Percentiles rank a stretch among this genome's conserved stretches.
These are phyloP conservation scores for Fragaria nilgerrensis DNA, from an alignment of 306 rosid species.

Conservation along the genomic window DNA sequence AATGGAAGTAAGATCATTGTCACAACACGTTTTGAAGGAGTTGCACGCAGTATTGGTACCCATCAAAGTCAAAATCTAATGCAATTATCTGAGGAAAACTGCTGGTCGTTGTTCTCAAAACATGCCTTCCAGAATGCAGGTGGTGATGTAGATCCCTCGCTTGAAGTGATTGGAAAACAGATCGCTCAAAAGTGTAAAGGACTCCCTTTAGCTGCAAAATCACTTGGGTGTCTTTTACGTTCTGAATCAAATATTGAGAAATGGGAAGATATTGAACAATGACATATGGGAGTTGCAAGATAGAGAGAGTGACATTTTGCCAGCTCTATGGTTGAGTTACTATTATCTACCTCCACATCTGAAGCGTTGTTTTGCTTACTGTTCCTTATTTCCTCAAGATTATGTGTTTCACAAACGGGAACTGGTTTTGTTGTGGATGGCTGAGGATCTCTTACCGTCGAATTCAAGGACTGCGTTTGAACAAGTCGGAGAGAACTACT, in stretches of 20 bases:
- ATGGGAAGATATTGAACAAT: not conserved
- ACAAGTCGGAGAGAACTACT: slow-evolving; percentile 14
- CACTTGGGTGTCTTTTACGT: not conserved
- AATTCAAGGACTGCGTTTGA: not conserved
- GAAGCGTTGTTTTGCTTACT: slow-evolving; percentile 23
- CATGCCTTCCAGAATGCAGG: not conserved
- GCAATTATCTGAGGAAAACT: not conserved
- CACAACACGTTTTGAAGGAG: not conserved
- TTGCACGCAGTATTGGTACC: not conserved
- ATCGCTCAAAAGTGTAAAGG: slow-evolving; percentile 28
- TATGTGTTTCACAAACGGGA: not conserved
- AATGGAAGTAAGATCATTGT: not conserved
- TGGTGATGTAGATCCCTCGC: not conserved
- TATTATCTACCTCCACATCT: slow-evolving; percentile 16
- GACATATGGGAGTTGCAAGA: not conserved
- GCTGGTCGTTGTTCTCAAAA: not conserved
- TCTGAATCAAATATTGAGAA: not conserved
- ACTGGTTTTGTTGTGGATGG: slow-evolving; percentile 39
- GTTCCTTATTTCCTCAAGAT: slow-evolving; percentile 26
- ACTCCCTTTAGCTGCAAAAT: slow-evolving; percentile 15
- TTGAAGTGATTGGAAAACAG: slow-evolving; percentile 6
- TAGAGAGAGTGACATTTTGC: not conserved
- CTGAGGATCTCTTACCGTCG: slow-evolving; percentile 16
- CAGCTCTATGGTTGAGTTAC: slow-evolving; percentile 12
- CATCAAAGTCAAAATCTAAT: not conserved